Conservation (phyloP, 2,329 filamentous ascomycete genomes). For the Ceratocystis diversiconidia region DNA sequence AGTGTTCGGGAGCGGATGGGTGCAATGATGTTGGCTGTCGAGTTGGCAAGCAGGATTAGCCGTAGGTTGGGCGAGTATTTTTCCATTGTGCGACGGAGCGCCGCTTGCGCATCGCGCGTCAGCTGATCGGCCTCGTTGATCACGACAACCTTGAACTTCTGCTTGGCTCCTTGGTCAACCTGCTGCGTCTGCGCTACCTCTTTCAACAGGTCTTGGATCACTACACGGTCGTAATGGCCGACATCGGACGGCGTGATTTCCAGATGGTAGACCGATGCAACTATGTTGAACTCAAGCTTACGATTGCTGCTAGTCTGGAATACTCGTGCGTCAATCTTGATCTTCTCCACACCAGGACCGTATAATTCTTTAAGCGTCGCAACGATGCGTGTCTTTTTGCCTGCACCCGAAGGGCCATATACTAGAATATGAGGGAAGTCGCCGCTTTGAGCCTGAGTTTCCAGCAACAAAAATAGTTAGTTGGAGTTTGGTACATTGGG, state of each 20-base stretch:
- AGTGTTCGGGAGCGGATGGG: conserved; percentile 86
- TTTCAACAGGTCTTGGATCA: conserved; percentile 88
- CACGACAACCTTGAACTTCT: conserved; percentile 95
- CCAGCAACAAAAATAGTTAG: background rate
- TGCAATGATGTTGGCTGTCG: conserved; percentile 97
- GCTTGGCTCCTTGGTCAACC: conserved; percentile 81
- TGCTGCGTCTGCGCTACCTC: conserved; percentile 98
- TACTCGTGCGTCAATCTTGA: conserved; percentile 94
- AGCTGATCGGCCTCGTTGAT: conserved; percentile 98
- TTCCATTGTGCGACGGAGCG: conserved; percentile 91
- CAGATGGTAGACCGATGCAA: conserved; percentile 90
- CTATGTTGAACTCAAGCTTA: conserved; percentile 98
- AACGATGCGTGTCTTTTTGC: conserved; percentile 94
- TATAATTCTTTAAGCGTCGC: conserved; percentile 91
- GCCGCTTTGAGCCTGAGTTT: conserved; percentile 72
- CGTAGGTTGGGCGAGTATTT: conserved; percentile 95
- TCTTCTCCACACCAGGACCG: conserved; percentile 95
- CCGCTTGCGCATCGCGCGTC: conserved; percentile 86
- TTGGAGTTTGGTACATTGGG: background rate
- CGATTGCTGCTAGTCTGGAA: conserved; percentile 93
- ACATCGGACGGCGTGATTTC: conserved; percentile 97
- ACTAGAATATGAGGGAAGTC: conserved; percentile 97
- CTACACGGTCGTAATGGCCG: conserved; percentile 88
- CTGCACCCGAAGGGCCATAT: conserved; percentile 89
- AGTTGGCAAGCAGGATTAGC: conserved; percentile 84